Evolutionary conservation across 768 basidiomycete species (phyloP).

Genomic region (Tricholoma bakamatsutake): DNA sequence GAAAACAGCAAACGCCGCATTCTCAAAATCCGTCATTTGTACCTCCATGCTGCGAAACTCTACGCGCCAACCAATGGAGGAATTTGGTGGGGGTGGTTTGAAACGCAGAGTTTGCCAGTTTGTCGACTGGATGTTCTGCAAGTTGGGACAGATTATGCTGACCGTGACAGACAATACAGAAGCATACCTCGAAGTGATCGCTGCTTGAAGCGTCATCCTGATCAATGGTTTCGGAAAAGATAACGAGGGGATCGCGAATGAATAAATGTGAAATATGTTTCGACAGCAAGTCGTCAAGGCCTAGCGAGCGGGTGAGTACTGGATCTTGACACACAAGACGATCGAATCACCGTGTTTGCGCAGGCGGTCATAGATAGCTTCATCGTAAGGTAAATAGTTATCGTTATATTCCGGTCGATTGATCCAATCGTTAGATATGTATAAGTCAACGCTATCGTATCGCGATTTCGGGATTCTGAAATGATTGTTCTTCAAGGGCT

Average conservation of each 20-base stretch:
- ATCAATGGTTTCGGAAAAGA: constrained; percentile 90
- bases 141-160: not conserved
- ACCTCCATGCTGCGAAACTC: constrained; percentile 99
- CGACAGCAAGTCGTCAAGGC: constrained; percentile 80
- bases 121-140: constrained; percentile 95
- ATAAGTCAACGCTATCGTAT: constrained; percentile 93
- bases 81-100: constrained; percentile 94
- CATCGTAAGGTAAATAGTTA: constrained; percentile 72
- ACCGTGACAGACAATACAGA: not conserved
- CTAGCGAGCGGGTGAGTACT: constrained; percentile 31
- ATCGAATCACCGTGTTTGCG: constrained; percentile 60
- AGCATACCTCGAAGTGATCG: constrained; percentile 89
- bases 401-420: constrained; percentile 97
- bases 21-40: constrained; percentile 98
- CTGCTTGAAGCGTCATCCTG: constrained; percentile 84
- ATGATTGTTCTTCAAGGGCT: constrained; percentile 75
- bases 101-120: constrained; percentile 99
- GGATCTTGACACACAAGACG: not conserved
- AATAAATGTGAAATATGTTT: constrained; percentile 94
- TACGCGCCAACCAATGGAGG: constrained; percentile 94
- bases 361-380: constrained; percentile 66
- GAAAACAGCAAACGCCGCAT: constrained; percentile 94
- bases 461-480: constrained; percentile 92
- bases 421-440: constrained; percentile 80
- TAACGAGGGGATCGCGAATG: constrained; percentile 93